These are phyloP conservation scores for Candida loeiensis DNA, from an alignment of 805 yeast species.

Conservation along the genomic window DNA sequence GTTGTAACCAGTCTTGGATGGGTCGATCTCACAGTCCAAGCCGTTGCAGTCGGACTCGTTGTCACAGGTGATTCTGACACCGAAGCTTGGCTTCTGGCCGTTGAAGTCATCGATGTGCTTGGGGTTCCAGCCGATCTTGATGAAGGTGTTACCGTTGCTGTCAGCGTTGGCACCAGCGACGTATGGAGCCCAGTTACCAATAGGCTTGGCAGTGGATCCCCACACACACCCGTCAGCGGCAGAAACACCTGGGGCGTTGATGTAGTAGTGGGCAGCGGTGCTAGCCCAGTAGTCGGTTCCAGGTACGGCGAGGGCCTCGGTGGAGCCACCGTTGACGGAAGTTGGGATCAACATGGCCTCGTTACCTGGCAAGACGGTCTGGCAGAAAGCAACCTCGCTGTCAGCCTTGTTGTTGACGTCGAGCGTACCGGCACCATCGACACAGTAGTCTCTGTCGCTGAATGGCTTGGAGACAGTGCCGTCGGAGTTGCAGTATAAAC, in stretches of 20 bases:
- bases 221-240: conserved; percentile 76
- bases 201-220: conserved; percentile 67
- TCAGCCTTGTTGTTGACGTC: conserved; percentile 55
- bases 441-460: conserved; percentile 58
- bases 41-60: conserved; percentile 68
- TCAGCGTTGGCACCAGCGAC: conserved; percentile 91
- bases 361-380: conserved; percentile 90
- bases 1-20: conserved; percentile 58
- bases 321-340: conserved; percentile 45
- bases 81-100: conserved; percentile 57
- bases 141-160: conserved; percentile 61
- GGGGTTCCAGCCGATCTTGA: conserved; percentile 91
- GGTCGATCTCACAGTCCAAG: conserved; percentile 79
- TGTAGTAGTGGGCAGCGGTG: conserved; percentile 83
- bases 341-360: conserved; percentile 95
- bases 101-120: conserved; percentile 66
- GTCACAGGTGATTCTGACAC: conserved; percentile 71
- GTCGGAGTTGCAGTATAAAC: conserved; percentile 68
- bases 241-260: conserved; percentile 80
- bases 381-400: conserved; percentile 75
- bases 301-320: conserved; percentile 74
- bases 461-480: conserved; percentile 67
- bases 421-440: conserved; percentile 76
- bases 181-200: conserved; percentile 91
- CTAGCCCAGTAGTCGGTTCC: conserved; percentile 79